Conservation (phyloP, 768 basidiomycete genomes). For the Phaeolepiota aurea region DNA sequence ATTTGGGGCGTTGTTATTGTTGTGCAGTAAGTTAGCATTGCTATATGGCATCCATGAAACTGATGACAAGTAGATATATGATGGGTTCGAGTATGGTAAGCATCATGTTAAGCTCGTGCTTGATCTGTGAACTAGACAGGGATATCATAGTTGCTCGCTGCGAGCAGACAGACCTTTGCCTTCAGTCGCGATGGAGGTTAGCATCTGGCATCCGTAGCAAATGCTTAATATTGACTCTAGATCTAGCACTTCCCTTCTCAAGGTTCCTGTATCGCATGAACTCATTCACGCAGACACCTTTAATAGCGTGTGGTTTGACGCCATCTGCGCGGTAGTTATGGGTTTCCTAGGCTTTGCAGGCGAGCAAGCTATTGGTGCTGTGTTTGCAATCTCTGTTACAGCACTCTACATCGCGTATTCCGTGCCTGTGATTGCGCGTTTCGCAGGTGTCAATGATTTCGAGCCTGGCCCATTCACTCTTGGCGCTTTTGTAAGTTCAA, state of each 20-base stretch:
- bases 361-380: constrained; percentile 45
- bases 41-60: background rate
- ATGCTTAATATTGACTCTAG: no score
- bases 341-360: constrained; percentile 58
- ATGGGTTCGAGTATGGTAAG: constrained; percentile 50
- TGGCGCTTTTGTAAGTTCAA: constrained; percentile 23
- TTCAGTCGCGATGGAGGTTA: constrained; percentile 57
- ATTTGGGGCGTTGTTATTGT: constrained; percentile 30
- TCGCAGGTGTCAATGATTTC: constrained; percentile 37
- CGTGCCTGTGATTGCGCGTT: constrained; percentile 46
- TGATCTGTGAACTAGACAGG: no score
- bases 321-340: constrained; percentile 35
- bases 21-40: constrained; percentile 22
- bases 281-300: constrained; percentile 44
- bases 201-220: no score
- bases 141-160: constrained; percentile 14
- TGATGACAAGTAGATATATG: constrained; percentile 31
- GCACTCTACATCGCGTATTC: constrained; percentile 42
- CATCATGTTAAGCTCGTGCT: background rate
- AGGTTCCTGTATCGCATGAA: constrained; percentile 53
- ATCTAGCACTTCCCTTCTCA: constrained; percentile 52
- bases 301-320: constrained; percentile 52
- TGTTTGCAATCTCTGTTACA: constrained; percentile 42
- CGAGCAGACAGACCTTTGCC: constrained; percentile 56
- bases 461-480: constrained; percentile 51